These are phyloP conservation scores for Tylopilus orsonianus DNA, from an alignment of 1,284 basidiomycete species.

Conservation along the genomic window DNA sequence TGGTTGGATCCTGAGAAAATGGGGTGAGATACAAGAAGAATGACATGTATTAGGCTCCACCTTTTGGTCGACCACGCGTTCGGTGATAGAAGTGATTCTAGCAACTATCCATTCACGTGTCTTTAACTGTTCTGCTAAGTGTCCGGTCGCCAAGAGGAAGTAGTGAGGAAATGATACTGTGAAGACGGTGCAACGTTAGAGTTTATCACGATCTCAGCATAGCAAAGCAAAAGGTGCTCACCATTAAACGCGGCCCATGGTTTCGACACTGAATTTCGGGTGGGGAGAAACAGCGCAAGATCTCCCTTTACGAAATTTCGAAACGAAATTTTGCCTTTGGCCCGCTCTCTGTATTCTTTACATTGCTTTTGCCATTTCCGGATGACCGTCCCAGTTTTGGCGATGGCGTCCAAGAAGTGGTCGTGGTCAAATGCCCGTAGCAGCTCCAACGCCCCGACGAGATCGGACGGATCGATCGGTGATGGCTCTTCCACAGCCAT, in stretches of 20 bases:
- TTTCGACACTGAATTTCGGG: conserved; percentile 87
- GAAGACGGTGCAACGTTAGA: neutral
- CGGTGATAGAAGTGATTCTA: conserved; percentile 84
- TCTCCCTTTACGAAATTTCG: conserved; percentile 92
- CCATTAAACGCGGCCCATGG: conserved; percentile 98
- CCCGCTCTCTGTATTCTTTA: conserved; percentile 88
- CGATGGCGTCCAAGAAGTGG: conserved; percentile 78
- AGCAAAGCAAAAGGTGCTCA: conserved; percentile 33
- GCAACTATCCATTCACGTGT: conserved; percentile 94
- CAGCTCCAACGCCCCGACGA: conserved; percentile 62
- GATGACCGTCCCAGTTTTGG: conserved; percentile 80
- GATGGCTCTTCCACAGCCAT: conserved; percentile 63
- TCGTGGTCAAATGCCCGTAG: conserved; percentile 79
- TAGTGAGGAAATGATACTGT: conserved; percentile 94
- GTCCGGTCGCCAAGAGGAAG: conserved; percentile 86
- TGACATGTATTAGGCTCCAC: conserved; percentile 41
- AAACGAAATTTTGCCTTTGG: conserved; percentile 92
- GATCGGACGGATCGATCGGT: conserved; percentile 74
- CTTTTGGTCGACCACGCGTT: conserved; percentile 79
- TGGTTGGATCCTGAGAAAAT: conserved; percentile 58
- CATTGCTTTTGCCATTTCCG: conserved; percentile 97
- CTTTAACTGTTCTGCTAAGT: conserved; percentile 82
- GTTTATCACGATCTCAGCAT: neutral
- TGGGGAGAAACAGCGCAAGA: conserved; percentile 93
- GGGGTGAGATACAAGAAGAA: conserved; percentile 9